phyloP scores from a whole-genome alignment of 2,329 filamentous ascomycete genomes.

The Rhynchosporium graminicola region DNA sequence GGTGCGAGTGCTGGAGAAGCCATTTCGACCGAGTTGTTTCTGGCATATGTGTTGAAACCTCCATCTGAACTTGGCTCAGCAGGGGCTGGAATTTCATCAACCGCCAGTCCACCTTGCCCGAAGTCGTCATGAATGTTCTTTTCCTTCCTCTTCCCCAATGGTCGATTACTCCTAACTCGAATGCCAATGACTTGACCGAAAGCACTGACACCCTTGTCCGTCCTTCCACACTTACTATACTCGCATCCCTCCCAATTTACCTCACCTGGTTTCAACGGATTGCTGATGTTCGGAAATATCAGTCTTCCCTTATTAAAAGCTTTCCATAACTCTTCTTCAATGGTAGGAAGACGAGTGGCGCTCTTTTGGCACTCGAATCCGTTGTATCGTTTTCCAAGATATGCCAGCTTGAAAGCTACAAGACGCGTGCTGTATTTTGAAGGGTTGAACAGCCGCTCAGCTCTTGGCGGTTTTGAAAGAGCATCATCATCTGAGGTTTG shows the following conservation, averaged over 20 bases:
- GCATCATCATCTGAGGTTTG: constrained; percentile 44
- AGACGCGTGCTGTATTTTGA: constrained; percentile 79
- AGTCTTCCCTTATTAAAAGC: constrained; percentile 79
- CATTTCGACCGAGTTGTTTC: constrained; percentile 34
- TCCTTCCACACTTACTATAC: constrained; percentile 94
- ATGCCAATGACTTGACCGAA: constrained; percentile 94
- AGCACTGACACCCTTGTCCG: constrained; percentile 89
- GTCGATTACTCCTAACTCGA: constrained; percentile 76
- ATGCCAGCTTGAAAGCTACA: constrained; percentile 91
- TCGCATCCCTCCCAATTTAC: constrained; percentile 83
- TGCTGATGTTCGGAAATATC: constrained; percentile 64
- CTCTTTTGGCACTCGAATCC: constrained; percentile 85
- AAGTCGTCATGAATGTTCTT: constrained; percentile 19
- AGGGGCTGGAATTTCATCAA: background rate
- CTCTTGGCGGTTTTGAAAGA: constrained; percentile 35
- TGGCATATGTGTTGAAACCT: constrained; percentile 32
- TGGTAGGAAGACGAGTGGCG: constrained; percentile 69
- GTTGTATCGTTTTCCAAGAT: constrained; percentile 87
- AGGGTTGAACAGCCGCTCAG: constrained; percentile 60
- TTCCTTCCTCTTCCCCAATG: constrained; percentile 47
- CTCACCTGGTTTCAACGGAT: constrained; percentile 49
- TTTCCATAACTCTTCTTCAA: constrained; percentile 94
- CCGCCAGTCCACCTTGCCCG: background rate
- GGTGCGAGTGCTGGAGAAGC: constrained; percentile 34
- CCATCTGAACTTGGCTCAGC: background rate